Evolutionary conservation across 2,329 filamentous ascomycete genomes (phyloP), one percentile per base, ranked within the genome.

Genomic region (Escovopsis sp.): DNA sequence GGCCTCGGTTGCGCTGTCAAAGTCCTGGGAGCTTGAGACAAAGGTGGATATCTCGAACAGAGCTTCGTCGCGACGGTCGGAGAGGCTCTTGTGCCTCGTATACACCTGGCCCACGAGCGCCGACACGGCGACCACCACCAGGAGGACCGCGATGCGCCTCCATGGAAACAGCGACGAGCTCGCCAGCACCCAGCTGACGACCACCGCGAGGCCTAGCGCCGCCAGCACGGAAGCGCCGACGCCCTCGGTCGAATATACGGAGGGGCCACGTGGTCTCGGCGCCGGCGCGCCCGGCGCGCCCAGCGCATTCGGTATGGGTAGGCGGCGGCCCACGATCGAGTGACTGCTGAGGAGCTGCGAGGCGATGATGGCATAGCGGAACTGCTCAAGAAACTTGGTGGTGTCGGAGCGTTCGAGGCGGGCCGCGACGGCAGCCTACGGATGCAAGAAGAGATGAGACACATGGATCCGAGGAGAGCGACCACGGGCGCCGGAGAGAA

Each of bases 321-420:
- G 54, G 13, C 53, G 54, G 44, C 61, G 55, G 39, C 61, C 54
- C 13, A 59, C 43, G 34, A 73, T 75, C 4, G 74, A 71, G 50
- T 82, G 74, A 34, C 82, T 82, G 53, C 77, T 86, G 34, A 95
- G 69, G 12, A 95, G 72, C 57, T 94, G 87, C 16, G 88, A 95
- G 39, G 87, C 87, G 54, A 95, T 83, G 49, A 95, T 84, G 16
- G 84, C 82, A 62, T 95, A 95, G 48, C 88, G 83, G 55, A 95
- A 95, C 56, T 87, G 83, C 61, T 95, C 88, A 45, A 94, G 71
- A 54, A 95, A 94, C 50, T 79, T 80, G 50, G 81, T 73, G 56
- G 88, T 93, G 52, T 94, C 87, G 51, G 75, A 77, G 49, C 80
- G 72, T 42, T 84, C 80, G 47, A 94, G 72, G 46, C 76, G 74